phyloP scores from a whole-genome alignment of 2,329 filamentous ascomycete species.

The Stenocarpella maydis region DNA sequence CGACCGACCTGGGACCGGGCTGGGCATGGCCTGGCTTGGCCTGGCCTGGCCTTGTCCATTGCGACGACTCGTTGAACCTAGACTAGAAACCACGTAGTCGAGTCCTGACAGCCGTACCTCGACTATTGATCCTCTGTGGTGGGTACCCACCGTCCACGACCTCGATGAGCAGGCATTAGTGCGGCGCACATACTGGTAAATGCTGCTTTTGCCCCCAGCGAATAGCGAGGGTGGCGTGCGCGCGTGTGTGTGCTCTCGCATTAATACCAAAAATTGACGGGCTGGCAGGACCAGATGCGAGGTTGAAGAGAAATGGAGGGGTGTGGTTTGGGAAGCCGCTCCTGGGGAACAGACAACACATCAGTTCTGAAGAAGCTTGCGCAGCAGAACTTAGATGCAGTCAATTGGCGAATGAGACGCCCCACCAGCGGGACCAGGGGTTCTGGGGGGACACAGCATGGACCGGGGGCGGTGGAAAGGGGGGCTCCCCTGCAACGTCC shows the following conservation, averaged over 20 bases:
- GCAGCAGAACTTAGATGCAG: not conserved
- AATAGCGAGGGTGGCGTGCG: not conserved
- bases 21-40: not conserved
- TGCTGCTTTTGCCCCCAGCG: not conserved
- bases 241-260: not conserved
- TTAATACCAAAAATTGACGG: conserved; percentile 6
- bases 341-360: conserved; percentile 17
- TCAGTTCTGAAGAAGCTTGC: not conserved
- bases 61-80: conserved; percentile 17
- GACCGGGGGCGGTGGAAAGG: conserved; percentile 11
- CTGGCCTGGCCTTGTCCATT: conserved; percentile 4
- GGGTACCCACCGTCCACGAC: conserved; percentile 16
- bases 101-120: not conserved
- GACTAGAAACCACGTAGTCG: not conserved
- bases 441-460: not conserved
- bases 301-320: not conserved
- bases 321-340: conserved; percentile 9
- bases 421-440: not conserved
- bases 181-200: not conserved
- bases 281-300: too few relatives aligned
- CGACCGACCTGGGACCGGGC: not conserved
- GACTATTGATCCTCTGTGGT: not conserved
- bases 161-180: conserved; percentile 13
- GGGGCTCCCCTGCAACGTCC: not conserved
- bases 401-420: conserved; percentile 20